Percentiles rank a stretch among this genome's conserved stretches.
Conservation (phyloP, 1,284 basidiomycete species). For the Papiliotrema laurentii region DNA sequence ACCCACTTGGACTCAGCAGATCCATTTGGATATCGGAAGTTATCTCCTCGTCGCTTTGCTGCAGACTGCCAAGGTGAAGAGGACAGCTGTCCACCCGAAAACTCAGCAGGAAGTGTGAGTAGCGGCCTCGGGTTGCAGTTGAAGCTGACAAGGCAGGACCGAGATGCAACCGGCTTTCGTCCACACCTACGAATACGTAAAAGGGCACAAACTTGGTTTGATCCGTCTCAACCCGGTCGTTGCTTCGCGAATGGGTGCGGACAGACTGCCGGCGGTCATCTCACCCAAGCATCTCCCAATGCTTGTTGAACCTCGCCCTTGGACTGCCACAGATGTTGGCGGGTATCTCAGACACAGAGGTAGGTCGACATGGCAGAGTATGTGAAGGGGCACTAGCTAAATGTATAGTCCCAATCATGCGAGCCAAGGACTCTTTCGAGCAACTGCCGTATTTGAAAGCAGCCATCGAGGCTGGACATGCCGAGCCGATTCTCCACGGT, state of each 20-base stretch:
- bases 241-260: conserved; percentile 70
- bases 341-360: conserved; percentile 77
- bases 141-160: conserved; percentile 48
- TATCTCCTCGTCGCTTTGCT: conserved; percentile 80
- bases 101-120: conserved; percentile 58
- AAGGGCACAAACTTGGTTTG: conserved; percentile 86
- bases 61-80: conserved; percentile 73
- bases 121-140: conserved; percentile 1
- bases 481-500: conserved; percentile 82
- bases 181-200: conserved; percentile 88
- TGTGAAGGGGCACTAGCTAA: neutral
- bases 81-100: conserved; percentile 57
- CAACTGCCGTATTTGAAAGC: conserved; percentile 75
- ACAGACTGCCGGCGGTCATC: conserved; percentile 68
- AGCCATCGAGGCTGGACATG: conserved; percentile 68
- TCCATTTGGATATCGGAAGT: conserved; percentile 74
- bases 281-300: conserved; percentile 95
- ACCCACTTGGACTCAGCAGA: conserved; percentile 72
- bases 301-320: conserved; percentile 86
- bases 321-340: conserved; percentile 73
- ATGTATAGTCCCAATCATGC: conserved; percentile 67
- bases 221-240: conserved; percentile 83
- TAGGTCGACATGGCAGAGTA: conserved; percentile 43
- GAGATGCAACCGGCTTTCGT: conserved; percentile 90
- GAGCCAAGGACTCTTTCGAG: conserved; percentile 86